Conservation (phyloP, 176 grass and related monocot genomes). For the Eragrostis nindensis region DNA sequence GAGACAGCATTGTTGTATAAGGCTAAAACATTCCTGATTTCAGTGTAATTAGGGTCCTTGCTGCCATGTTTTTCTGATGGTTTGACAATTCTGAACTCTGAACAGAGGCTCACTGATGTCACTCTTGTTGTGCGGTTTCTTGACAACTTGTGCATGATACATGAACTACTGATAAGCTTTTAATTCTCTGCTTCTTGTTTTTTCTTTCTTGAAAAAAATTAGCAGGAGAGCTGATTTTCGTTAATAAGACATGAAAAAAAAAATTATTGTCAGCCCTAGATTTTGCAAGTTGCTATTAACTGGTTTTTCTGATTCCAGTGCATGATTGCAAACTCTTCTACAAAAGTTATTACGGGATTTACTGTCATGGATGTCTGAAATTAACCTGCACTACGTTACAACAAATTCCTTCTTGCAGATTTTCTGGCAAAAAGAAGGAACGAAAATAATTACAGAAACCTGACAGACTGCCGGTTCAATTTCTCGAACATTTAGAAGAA, state of each 20-base stretch:
- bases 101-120: not conserved
- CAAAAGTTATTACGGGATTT: not conserved
- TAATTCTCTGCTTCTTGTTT: not conserved
- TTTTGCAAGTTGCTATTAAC: not conserved
- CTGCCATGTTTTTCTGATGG: not conserved
- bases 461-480: not conserved
- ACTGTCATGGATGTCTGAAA: not conserved
- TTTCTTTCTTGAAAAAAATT: too few species aligned
- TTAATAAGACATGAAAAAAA: too few species aligned
- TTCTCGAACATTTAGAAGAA: slow-evolving; percentile 14
- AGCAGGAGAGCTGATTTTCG: too few species aligned
- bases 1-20: slow-evolving; percentile 21
- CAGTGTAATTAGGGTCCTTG: not conserved
- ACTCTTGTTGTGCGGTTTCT: not conserved
- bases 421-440: slow-evolving; percentile 5
- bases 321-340: too few species aligned
- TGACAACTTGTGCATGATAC: not conserved
- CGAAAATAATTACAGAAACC: not conserved
- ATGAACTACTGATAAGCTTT: not conserved
- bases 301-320: not conserved
- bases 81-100: not conserved
- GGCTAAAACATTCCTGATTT: not conserved
- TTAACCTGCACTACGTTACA: not conserved
- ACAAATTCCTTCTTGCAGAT: not conserved
- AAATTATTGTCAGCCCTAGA: not conserved